Base-by-base conservation (phyloP, 306 rosid species). In the Glycyrrhiza uralensis region DNA sequence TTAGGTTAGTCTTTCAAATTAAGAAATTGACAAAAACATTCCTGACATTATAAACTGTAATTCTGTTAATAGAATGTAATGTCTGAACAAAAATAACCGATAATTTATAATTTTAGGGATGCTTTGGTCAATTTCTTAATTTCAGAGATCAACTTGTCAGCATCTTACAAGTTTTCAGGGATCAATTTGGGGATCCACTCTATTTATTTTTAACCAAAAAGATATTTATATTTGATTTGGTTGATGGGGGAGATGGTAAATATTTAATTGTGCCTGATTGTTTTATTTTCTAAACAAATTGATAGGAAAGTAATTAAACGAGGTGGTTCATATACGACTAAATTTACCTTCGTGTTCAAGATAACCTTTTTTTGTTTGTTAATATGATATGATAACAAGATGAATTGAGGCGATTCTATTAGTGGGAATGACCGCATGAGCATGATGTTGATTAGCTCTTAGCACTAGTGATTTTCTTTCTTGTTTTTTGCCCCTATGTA, bases 241-340 rank as follows among this genome's bases (percentile, higher is more conserved):
- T 41, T n/a, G 24, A 23, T 23, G 38, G 70, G 69, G 41, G 54
- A 8, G 8, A n/a, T n/a, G 71, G 36, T 44, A 24, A 14, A 65
- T 65, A 41, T 65, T 65, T 44, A 24, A 14, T 65, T 44, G 56
- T 65, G 41, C 15, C 24, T 65, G 26, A 24, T n/a, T n/a, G n/a
- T n/a, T 44, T 65, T 61, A 12, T 61, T 38, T 60, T 19, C 14
- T 36, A 61, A 10, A 38, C 32, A 61, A 61, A 61, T 61, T 36
- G 71, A 65, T 44, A 65, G 55, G 71, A 26, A 26, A 65, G 56
- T 44, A 26, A 44, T 26, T 44, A 42, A 65, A 65, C 71, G 56
- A 26, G 6, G 41, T 26, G 28, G 55, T 42, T 26, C 28, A 24
- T 65, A 41, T 65, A 65, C 17, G 41, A 18, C 26, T 26, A 17